These are phyloP conservation scores for Drosera spatulata DNA, from an alignment of 179 eudicot genomes.

Conservation along the genomic window DNA sequence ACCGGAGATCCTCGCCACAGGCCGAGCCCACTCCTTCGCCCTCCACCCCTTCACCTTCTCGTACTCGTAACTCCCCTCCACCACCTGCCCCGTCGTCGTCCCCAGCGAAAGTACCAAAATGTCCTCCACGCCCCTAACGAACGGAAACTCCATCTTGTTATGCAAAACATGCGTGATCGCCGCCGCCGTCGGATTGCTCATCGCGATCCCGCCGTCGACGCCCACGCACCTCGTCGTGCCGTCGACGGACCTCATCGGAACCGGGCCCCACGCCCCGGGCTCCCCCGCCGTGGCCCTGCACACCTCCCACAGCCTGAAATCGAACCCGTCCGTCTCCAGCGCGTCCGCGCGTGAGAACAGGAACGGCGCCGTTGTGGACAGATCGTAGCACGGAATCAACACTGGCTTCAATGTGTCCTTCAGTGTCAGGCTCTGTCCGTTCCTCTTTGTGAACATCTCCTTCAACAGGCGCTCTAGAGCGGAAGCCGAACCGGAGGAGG, in stretches of 20 bases:
- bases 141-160: constrained; percentile 88
- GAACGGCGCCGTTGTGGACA: constrained; percentile 69
- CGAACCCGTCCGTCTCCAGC: constrained; percentile 58
- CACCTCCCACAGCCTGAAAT: constrained; percentile 70
- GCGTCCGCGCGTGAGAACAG: constrained; percentile 87
- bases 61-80: constrained; percentile 51
- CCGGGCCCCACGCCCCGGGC: constrained; percentile 59
- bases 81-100: constrained; percentile 42
- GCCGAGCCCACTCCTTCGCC: constrained; percentile 72
- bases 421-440: constrained; percentile 42
- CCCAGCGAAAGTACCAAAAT: constrained; percentile 80
- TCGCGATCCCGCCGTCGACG: constrained; percentile 64
- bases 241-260: constrained; percentile 45
- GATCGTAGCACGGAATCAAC: constrained; percentile 78
- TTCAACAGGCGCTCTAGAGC: constrained; percentile 56
- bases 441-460: constrained; percentile 29
- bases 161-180: constrained; percentile 94
- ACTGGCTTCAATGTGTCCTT: constrained; percentile 83
- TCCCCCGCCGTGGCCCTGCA: constrained; percentile 79
- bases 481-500: constrained; percentile 7
- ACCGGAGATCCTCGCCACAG: constrained; percentile 59
- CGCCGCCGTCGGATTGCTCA: constrained; percentile 84
- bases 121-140: constrained; percentile 88
- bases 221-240: constrained; percentile 61
- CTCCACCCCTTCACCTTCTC: constrained; percentile 70